phyloP scores from a whole-genome alignment of 129 eudicot species.

The sunflower (Helianthus annuus) region HanXRQr2.0-SUNRISE NC_035447.2:64758049-64758548 shows the following conservation, averaged over 20 bases:
- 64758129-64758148: constrained; percentile 99
- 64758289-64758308: not conserved
- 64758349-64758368: constrained; percentile 45
- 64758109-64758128: constrained; percentile 97
- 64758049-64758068: not conserved
- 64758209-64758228: not conserved
- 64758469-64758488: constrained; percentile 84
- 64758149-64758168: constrained; percentile 89
- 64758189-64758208: constrained; percentile 79
- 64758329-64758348: constrained; percentile 77
- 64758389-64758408: constrained; percentile 91
- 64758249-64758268: not conserved
- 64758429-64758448: constrained; percentile 96
- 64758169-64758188: constrained; percentile 82
- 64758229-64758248: not conserved
- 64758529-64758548: not conserved
- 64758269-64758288: not conserved
- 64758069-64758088: constrained; percentile 66
- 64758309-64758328: constrained; percentile 48
- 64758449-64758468: constrained; percentile 85
- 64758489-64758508: not conserved
- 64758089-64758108: constrained; percentile 93
- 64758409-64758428: constrained; percentile 79
- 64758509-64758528: not conserved
- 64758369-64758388: constrained; percentile 90